Evolutionary conservation across 768 basidiomycete species (phyloP), one percentile per base, ranked within the genome.

Genomic region (Auricularia cornea): DNA sequence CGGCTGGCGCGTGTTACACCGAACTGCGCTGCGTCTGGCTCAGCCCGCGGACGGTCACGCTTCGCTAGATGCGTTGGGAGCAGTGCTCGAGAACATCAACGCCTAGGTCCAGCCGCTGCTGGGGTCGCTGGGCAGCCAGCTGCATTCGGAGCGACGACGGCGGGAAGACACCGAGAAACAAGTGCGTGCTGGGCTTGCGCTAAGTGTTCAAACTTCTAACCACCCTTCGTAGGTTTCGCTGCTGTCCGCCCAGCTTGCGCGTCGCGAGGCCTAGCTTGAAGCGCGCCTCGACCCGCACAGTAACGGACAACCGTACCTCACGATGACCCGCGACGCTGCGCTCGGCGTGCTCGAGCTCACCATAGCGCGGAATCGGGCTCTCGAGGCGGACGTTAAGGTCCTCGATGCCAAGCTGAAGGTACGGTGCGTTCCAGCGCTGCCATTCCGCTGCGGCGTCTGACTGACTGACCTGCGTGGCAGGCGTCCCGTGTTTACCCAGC

Each of bases 191-290:
- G 79, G 2, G 67, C 67, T 51, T 77, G 77, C 0, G 82, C 84
- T 66, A 67, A 66, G 10, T 71, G 71, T 23, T 80, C 76, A 1
- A 73, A 72, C 8, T 71, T 77, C 20, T 72, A 75, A 3, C 75
- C 78, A 0, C 79, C 81, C 59, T 67, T 72, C 1, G n/a, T 76
- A 78, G 59, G 76, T 83, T 26, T 69, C 76, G 3, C 71, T 73
- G 18, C 75, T 88, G 2, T 78, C 81, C 63, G 84, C 84, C 0
- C 79, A 80, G 69, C 70, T 88, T 3, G 82, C 84, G 0, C 78
- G 80, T 5, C 76, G 84, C n/a, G 85, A 87, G 51, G 79, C 79
- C 0, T 82, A 85, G 66, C 73, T 87, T 3, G 82, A 83, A 66
- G 68, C 68, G 2, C 74, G 70, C 62, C 64, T 76, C 18, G 63